phyloP scores from a whole-genome alignment of 352 stramenopile genomes.

The Globisporangium takayamanum region DNA sequence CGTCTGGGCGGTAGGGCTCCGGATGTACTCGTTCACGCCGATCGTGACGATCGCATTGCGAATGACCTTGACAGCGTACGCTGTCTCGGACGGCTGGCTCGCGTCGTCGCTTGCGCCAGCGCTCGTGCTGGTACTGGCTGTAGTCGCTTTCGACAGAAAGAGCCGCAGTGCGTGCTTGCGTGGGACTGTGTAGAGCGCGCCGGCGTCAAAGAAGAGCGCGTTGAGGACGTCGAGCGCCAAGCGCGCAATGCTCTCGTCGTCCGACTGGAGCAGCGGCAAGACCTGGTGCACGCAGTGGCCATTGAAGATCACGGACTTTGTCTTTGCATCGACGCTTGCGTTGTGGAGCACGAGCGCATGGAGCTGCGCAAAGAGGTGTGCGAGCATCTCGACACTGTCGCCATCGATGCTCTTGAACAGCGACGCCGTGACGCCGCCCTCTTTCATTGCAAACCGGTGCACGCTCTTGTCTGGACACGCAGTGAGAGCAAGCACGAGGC shows the following conservation, averaged over 20 bases:
- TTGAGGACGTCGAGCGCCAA: constrained; percentile 34
- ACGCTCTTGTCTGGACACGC: constrained; percentile 69
- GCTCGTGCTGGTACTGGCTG: neutral
- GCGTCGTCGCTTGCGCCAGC: constrained; percentile 9
- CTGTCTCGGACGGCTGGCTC: constrained; percentile 30
- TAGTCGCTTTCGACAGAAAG: constrained; percentile 36
- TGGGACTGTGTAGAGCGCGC: constrained; percentile 48
- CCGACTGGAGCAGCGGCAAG: constrained; percentile 54
- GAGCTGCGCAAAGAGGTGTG: constrained; percentile 35
- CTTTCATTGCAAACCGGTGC: constrained; percentile 72
- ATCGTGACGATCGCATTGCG: constrained; percentile 56
- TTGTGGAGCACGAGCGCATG: constrained; percentile 49
- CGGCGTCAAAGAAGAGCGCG: constrained; percentile 52
- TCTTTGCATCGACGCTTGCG: constrained; percentile 40
- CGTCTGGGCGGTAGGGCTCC: constrained; percentile 36
- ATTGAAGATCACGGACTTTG: constrained; percentile 61
- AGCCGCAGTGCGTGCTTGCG: constrained; percentile 32
- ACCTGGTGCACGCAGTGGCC: constrained; percentile 56
- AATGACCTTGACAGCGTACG: constrained; percentile 55
- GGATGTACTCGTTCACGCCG: constrained; percentile 57
- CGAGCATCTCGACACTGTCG: constrained; percentile 53
- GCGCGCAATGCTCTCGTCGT: constrained; percentile 34
- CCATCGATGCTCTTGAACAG: constrained; percentile 77
- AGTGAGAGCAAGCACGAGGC: constrained; percentile 53
- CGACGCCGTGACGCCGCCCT: constrained; percentile 50